phyloP scores from a whole-genome alignment of 805 yeast genomes.

The Pachysolen tannophilus region DNA sequence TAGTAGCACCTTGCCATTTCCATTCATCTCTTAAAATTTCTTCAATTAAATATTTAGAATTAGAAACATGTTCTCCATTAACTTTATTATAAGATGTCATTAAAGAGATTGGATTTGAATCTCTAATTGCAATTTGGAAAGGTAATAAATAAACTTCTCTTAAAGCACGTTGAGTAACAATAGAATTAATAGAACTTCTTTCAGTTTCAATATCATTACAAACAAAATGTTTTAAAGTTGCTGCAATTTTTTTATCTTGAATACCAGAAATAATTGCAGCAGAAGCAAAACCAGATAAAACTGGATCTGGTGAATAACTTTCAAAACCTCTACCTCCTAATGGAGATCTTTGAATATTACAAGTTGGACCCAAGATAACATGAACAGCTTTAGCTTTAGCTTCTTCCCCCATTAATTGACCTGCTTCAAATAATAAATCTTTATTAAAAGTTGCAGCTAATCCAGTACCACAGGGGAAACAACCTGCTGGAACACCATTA shows the following conservation, averaged over 20 bases:
- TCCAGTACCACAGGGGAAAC: conserved; percentile 56
- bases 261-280: conserved; percentile 29
- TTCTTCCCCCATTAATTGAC: conserved; percentile 44
- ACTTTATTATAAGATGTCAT: conserved; percentile 36
- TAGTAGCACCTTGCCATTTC: conserved; percentile 29
- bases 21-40: conserved; percentile 31
- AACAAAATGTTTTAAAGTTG: conserved; percentile 34
- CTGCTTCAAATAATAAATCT: conserved; percentile 39
- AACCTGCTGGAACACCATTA: conserved; percentile 44
- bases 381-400: conserved; percentile 47
- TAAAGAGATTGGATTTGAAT: conserved; percentile 28
- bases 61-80: conserved; percentile 34
- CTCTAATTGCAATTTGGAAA: conserved; percentile 32
- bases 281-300: conserved; percentile 29
- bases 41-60: conserved; percentile 25
- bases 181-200: conserved; percentile 26
- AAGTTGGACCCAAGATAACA: conserved; percentile 36
- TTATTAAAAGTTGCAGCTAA: conserved; percentile 50
- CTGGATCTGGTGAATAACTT: conserved; percentile 57
- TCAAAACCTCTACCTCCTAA: conserved; percentile 52
- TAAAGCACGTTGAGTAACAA: conserved; percentile 32
- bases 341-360: conserved; percentile 32
- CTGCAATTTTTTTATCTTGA: conserved; percentile 28
- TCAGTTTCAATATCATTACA: conserved; percentile 36
- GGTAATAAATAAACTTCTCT: conserved; percentile 37